Base-by-base conservation (phyloP, 176 grass and related monocot genomes). In the Lolium rigidum region DNA sequence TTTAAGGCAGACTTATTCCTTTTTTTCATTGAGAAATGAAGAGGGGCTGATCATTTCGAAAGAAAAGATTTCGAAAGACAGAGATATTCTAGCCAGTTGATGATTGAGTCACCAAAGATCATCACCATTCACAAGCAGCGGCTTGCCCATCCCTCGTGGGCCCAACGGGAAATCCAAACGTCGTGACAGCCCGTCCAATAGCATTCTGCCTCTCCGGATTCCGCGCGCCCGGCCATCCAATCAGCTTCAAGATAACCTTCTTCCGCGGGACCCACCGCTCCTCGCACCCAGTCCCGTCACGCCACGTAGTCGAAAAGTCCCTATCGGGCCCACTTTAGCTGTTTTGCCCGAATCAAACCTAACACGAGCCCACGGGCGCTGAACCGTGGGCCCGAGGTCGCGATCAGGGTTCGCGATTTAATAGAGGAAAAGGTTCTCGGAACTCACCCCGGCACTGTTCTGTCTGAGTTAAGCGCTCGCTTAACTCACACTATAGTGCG, bases 231-330 rank as follows among this genome's bases (percentile, higher is more conserved):
- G 0, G 73, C 62, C 7, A 37, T 38, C 95, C 89, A 98, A 98
- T 98, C n/a, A 62, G 51, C 28, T 93, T 93, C 70, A 1, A 87
- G 93, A 93, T 94, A 98, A 85, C 82, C 86, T 74, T 60, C 56
- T 22, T 81, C 8, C 10, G 62, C 0, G 25, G 91, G 91, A 0
- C 93, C 91, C 84, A 48, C 63, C 0, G 2, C 5, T 2, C 46
- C 4, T 21, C 25, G 0, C 2, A 22, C 48, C 73, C 58, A 41
- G 55, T 43, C 41, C 21, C 31, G 2, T 46, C 2, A 0, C n/a
- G 49, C 82, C 91, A 93, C 89, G 83, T 87, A 2, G 16, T 26
- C 17, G 2, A 87, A 95, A 95, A 93, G 70, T 77, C 55, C 76
- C 61, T 76, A 16, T 68, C 9, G 70, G 91, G 67, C 59, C 85